Evolutionary conservation across 1,139 yeast genomes (phyloP), one percentile per base, ranked within the genome.

Genomic region (Lodderomyces parapsilosis): DNA sequence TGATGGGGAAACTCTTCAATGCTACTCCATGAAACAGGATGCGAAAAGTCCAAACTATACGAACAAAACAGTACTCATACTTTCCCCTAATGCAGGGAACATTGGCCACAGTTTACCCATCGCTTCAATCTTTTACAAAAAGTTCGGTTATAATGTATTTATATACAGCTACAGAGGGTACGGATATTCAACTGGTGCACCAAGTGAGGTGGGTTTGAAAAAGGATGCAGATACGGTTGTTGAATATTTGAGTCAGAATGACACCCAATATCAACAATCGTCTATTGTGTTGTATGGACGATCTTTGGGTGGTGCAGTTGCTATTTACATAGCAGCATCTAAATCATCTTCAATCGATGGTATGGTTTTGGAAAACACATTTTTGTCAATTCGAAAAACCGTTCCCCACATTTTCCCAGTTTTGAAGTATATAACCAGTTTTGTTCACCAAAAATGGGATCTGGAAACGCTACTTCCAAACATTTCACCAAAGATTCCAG

Each of bases 41-140:
- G 52, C 60, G 2, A 56, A 56, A 11, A 54, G 65, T 4, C 56
- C 71, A 0, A 50, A 56, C 9, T 81, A 83, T 46, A 60, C 71
- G 27, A 74, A 79, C 52, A 84, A 85, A 49, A 91, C 99, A 0
- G 75, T 93, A 7, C 59, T 94, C 38, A 75, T 93, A 25, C 72
- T 90, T 44, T 84, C 90, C 36, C 99, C 99, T 3, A 93, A 93
- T 64, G 99, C 98, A 2, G 99, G 99, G 4, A 93, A 94, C 61
- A 93, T 93, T 45, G 99, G 99, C 30, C 93, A 89, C 59, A 84
- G 90, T 18, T 69, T 93, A 43, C 97, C 98, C 1, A 78, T 90
- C 6, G 96, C 87, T 1, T 75, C 83, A 42, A 66, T 85, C 13
- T 82, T 93, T 51, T 87, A 80, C 63, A 67, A 74, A 44, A 70